Evolutionary conservation across 192 early-diverging fungal genomes (phyloP).

Genomic region (Mycoemilia scoparia): DNA sequence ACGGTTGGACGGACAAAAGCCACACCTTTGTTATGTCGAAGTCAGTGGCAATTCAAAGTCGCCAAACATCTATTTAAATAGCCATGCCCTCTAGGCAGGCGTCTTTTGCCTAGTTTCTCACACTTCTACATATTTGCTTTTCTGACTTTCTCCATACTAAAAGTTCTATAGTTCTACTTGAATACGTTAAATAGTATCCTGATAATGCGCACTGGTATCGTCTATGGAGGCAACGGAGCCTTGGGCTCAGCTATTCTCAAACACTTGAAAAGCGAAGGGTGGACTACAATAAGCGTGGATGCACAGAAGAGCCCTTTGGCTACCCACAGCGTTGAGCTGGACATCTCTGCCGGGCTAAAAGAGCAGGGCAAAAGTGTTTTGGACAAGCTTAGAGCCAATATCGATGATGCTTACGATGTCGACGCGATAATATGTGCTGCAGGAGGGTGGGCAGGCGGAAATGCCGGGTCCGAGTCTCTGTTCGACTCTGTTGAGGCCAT

Average conservation of each 20-base stretch:
- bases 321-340: conserved; percentile 45
- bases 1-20: too few species aligned
- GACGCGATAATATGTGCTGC: conserved; percentile 83
- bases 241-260: conserved; percentile 62
- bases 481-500: conserved; percentile 57
- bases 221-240: conserved; percentile 85
- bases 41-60: too few species aligned
- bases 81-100: too few species aligned
- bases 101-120: not conserved
- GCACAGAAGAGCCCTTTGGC: conserved; percentile 53
- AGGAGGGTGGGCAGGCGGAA: conserved; percentile 91
- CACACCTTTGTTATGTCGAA: too few species aligned
- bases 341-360: conserved; percentile 23
- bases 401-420: conserved; percentile 30
- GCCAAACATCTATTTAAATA: too few species aligned
- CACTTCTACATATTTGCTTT: not conserved
- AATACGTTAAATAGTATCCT: too few species aligned
- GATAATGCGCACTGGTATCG: conserved; percentile 43
- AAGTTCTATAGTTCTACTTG: not conserved
- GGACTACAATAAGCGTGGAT: conserved; percentile 65
- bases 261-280: conserved; percentile 50
- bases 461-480: conserved; percentile 43
- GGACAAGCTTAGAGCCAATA: conserved; percentile 11
- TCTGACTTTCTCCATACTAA: not conserved
- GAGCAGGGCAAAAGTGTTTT: conserved; percentile 41